These are phyloP conservation scores for Entrophospora sp. DNA, from an alignment of 192 early-diverging fungal species.

Conservation along the genomic window DNA sequence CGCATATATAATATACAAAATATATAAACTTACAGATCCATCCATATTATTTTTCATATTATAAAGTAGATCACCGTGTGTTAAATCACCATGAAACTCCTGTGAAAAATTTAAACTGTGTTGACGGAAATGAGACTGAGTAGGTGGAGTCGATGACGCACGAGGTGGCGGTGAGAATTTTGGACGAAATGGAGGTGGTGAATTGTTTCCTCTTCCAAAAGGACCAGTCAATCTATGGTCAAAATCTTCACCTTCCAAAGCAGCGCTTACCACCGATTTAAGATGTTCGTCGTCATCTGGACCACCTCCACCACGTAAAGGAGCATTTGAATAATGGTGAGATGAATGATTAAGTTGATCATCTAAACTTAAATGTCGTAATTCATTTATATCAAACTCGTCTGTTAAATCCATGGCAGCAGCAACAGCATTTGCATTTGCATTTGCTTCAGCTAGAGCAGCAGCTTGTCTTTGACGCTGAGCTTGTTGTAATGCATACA, in stretches of 20 bases:
- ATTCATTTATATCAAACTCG: constrained; percentile 27
- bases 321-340: constrained; percentile 23
- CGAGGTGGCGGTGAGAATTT: constrained; percentile 50
- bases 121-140: constrained; percentile 37
- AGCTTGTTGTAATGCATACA: constrained; percentile 35
- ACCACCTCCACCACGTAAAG: constrained; percentile 23
- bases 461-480: constrained; percentile 28
- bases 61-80: constrained; percentile 39
- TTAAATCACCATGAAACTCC: constrained; percentile 29
- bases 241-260: constrained; percentile 48
- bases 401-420: constrained; percentile 30
- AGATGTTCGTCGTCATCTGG: constrained; percentile 44
- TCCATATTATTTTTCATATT: constrained; percentile 41
- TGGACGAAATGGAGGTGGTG: constrained; percentile 28
- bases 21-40: constrained; percentile 25
- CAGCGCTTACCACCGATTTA: constrained; percentile 49
- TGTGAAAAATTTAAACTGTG: constrained; percentile 29
- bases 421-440: constrained; percentile 24
- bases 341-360: constrained; percentile 24
- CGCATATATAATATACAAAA: no score
- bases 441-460: constrained; percentile 27
- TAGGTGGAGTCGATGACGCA: constrained; percentile 60
- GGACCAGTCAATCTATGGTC: constrained; percentile 27
- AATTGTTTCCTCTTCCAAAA: constrained; percentile 11
- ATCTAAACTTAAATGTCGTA: constrained; percentile 32